Conservation (phyloP, 164 flowering plant species). For the Berberis vulgaris region DNA sequence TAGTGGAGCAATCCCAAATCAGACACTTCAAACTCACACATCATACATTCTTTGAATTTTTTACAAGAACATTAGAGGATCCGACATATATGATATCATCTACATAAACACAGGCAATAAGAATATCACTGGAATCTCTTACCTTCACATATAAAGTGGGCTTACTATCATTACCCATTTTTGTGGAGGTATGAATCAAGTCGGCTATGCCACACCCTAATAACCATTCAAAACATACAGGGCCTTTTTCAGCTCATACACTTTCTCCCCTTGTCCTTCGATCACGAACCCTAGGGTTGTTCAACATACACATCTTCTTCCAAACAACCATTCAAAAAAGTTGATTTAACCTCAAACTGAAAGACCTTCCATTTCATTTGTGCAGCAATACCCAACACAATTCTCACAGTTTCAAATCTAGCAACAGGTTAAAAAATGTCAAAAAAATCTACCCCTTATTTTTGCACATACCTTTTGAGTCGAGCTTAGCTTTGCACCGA, state of each 20-base stretch:
- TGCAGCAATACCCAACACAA: neutral
- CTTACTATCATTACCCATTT: constrained; percentile 1
- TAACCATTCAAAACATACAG: neutral
- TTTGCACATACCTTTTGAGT: neutral
- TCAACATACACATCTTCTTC: neutral
- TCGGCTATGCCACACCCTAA: neutral
- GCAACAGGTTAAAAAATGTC: neutral
- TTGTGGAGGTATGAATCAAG: neutral
- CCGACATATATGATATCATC: too few species aligned
- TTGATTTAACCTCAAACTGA: neutral
- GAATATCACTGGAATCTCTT: too few species aligned
- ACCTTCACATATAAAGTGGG: neutral
- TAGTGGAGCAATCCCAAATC: too few species aligned
- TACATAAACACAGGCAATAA: too few species aligned
- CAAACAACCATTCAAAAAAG: neutral
- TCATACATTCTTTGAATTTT: too few species aligned
- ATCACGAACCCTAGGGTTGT: neutral
- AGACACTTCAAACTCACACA: too few species aligned
- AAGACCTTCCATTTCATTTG: neutral
- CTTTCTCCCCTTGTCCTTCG: neutral
- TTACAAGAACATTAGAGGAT: too few species aligned
- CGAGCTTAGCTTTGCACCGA: neutral
- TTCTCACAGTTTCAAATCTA: neutral
- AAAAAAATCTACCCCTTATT: neutral
- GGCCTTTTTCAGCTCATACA: neutral